phyloP scores from a whole-genome alignment of 768 basidiomycete genomes.

The Phylloporus arenicola region DNA sequence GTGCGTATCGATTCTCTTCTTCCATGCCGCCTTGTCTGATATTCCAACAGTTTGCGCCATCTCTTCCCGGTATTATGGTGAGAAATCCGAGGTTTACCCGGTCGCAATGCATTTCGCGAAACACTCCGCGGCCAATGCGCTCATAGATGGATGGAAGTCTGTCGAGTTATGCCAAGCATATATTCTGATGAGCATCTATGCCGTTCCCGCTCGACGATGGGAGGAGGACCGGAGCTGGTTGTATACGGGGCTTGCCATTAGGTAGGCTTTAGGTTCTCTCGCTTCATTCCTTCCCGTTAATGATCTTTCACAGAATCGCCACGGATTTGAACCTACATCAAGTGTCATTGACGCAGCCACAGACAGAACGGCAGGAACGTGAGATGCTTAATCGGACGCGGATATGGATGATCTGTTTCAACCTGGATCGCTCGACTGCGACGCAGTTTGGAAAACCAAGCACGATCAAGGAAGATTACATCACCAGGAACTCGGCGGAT shows the following conservation, averaged over 20 bases:
- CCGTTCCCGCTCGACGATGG: slow-evolving; percentile 76
- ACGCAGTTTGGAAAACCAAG: slow-evolving; percentile 89
- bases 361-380: slow-evolving; percentile 69
- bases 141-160: slow-evolving; percentile 78
- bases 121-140: slow-evolving; percentile 71
- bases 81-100: slow-evolving; percentile 79
- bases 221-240: slow-evolving; percentile 90
- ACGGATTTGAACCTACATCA: slow-evolving; percentile 86
- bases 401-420: slow-evolving; percentile 91
- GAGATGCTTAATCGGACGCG: slow-evolving; percentile 81
- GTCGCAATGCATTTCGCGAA: slow-evolving; percentile 89
- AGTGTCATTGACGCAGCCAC: slow-evolving; percentile 52
- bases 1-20: slow-evolving; percentile 37
- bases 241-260: slow-evolving; percentile 81
- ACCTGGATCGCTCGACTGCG: slow-evolving; percentile 80
- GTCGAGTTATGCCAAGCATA: slow-evolving; percentile 91
- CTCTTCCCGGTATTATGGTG: slow-evolving; percentile 72
- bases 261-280: slow-evolving; percentile 34
- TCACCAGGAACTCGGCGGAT: slow-evolving; percentile 63
- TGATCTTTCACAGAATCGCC: slow-evolving; percentile 52
- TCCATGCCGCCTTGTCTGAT: not conserved
- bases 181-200: slow-evolving; percentile 78
- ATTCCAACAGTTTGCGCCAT: slow-evolving; percentile 67
- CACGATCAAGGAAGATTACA: slow-evolving; percentile 80
- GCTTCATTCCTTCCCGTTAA: not conserved